Evolutionary conservation across 345 rosid species (phyloP), one percentile per base, ranked within the genome.

Genomic region (Cardamine occulta): DNA sequence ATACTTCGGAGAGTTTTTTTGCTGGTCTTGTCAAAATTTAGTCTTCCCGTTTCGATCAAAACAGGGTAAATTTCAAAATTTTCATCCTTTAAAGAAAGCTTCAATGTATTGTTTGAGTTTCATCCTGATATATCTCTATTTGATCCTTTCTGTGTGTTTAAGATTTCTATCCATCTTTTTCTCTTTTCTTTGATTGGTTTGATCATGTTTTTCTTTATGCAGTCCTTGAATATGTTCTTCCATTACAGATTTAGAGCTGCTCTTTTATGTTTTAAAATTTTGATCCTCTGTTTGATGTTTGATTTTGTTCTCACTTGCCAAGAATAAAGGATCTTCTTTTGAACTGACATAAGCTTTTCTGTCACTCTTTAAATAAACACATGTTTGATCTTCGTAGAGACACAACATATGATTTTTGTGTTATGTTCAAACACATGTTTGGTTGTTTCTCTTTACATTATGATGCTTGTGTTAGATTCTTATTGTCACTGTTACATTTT

Each of bases 61-160:
- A 52, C 34, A 40, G 8, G 44, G 70, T 54, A 73, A 71, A 10
- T 32, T 58, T 70, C 34, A 8, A 37, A 5, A 8, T 52, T 62
- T 29, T 54, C 1, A 63, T 44, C 18, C 2, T 13, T 28, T 11
- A 12, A 31, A 29, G 23, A 21, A 21, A 21, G 37, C 7, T 57
- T 58, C 23, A 63, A 63, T 60, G 37, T 2, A 26, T 32, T 71
- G 6, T 53, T 67, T 12, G 12, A 47, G 9, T 48, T 10, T 29
- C 26, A 29, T 29, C 39, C 9, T 67, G 48, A 21, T 34, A 18
- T 1, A 18, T 70, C 56, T 57, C 5, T 44, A 31, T 70, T 47
- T 71, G 35, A 15, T 58, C 6, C 31, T 35, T 8, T 31, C 7
- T 70, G 35, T 2, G 15, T 11, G n/a, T 37, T 37, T 12, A 3